phyloP scores from a whole-genome alignment of 2,329 filamentous ascomycete species.

The Ilyonectria destructans region DNA sequence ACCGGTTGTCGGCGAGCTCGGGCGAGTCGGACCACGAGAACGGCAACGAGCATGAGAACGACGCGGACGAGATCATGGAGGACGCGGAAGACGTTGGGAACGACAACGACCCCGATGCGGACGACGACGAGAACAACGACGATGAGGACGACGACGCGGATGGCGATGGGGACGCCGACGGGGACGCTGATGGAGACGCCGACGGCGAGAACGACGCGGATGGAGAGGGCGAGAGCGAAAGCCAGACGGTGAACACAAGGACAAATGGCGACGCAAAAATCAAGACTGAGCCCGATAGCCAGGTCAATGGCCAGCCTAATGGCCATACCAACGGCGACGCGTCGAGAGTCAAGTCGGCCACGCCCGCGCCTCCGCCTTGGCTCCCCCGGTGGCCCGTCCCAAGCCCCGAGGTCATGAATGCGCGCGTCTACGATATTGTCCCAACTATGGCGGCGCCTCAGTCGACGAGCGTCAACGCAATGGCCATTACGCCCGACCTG shows the following conservation, averaged over 20 bases:
- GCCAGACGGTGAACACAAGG: conserved; percentile 35
- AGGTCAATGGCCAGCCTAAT: conserved; percentile 42
- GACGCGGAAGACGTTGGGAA: conserved; percentile 61
- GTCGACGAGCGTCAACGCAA: conserved; percentile 93
- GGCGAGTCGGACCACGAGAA: conserved; percentile 53
- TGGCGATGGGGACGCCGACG: conserved; percentile 54
- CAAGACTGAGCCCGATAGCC: background rate
- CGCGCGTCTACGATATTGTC: conserved; percentile 91
- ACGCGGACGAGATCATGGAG: conserved; percentile 74
- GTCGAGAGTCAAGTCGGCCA: conserved; percentile 48
- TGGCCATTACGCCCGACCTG: conserved; percentile 93
- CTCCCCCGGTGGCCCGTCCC: conserved; percentile 69
- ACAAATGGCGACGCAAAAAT: conserved; percentile 53
- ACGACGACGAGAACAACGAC: conserved; percentile 55
- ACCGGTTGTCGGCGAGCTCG: conserved; percentile 45
- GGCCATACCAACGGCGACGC: conserved; percentile 51
- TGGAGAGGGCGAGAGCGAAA: conserved; percentile 62
- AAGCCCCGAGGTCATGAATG: conserved; percentile 85
- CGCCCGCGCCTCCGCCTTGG: conserved; percentile 45
- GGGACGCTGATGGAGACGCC: conserved; percentile 57
- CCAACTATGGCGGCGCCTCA: conserved; percentile 98
- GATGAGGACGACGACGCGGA: conserved; percentile 58
- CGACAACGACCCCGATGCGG: conserved; percentile 54
- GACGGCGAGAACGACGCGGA: conserved; percentile 59
- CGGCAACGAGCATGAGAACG: conserved; percentile 54